Conservation (phyloP, 2,329 filamentous ascomycete genomes). For the Sphaerostilbella broomeana region DNA sequence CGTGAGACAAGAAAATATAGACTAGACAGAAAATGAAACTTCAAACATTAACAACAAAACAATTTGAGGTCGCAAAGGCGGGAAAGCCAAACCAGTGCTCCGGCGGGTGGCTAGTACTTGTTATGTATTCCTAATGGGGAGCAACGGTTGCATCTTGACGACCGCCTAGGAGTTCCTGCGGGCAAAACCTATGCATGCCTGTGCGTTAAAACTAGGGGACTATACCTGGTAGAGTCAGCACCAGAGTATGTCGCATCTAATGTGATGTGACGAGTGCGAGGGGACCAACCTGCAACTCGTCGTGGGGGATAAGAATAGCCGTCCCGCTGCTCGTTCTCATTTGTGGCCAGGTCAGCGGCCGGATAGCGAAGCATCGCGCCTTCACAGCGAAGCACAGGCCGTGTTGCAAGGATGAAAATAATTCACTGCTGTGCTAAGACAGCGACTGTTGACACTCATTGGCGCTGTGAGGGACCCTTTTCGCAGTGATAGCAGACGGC, state of each 20-base stretch:
- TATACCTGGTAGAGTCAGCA: conserved; percentile 13
- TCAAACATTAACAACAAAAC: conserved; percentile 25
- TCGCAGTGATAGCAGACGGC: conserved; percentile 13
- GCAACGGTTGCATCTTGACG: conserved; percentile 8
- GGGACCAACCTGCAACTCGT: conserved; percentile 11
- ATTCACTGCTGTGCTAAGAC: conserved; percentile 3
- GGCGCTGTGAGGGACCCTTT: conserved; percentile 11
- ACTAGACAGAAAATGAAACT: conserved; percentile 26
- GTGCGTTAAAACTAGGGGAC: conserved; percentile 8
- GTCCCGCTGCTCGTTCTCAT: conserved; percentile 7
- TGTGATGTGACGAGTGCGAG: conserved; percentile 16
- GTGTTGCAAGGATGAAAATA: conserved; percentile 5
- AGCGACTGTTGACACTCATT: conserved; percentile 10
- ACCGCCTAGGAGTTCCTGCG: conserved; percentile 9
- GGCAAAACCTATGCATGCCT: conserved; percentile 11
- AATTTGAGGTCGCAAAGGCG: conserved; percentile 36
- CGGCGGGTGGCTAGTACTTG: conserved; percentile 38
- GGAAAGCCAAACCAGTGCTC: conserved; percentile 28
- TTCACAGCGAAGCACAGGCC: conserved; percentile 8
- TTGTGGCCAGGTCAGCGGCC: neutral
- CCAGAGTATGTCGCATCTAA: conserved; percentile 12
- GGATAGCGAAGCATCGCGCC: conserved; percentile 3
- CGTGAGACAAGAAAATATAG: conserved; percentile 23
- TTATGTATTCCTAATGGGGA: conserved; percentile 38
- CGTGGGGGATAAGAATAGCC: conserved; percentile 16